These are phyloP conservation scores for Paraphaeosphaeria sporulosa DNA, from an alignment of 2,329 filamentous ascomycete species.

Conservation along the genomic window DNA sequence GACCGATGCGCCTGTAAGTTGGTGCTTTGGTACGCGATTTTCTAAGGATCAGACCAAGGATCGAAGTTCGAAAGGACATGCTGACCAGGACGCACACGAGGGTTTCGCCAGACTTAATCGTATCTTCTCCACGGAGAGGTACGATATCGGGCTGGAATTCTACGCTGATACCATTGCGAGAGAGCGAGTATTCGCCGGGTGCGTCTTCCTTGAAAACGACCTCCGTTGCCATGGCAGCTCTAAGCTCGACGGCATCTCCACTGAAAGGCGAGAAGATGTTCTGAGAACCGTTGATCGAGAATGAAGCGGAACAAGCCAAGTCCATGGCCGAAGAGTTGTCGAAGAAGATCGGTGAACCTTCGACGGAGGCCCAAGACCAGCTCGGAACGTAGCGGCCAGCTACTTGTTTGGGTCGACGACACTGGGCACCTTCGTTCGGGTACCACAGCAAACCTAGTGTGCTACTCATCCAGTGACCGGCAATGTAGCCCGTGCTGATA, in stretches of 20 bases:
- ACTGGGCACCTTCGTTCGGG: constrained; percentile 38
- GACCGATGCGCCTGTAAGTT: constrained; percentile 42
- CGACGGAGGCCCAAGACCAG: constrained; percentile 48
- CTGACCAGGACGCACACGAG: constrained; percentile 43
- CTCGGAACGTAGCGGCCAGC: constrained; percentile 37
- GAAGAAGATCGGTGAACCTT: constrained; percentile 46
- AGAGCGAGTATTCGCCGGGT: constrained; percentile 30
- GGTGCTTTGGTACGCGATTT: constrained; percentile 24
- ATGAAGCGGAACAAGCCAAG: constrained; percentile 41
- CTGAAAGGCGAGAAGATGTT: constrained; percentile 40
- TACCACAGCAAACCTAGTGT: constrained; percentile 47
- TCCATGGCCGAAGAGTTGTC: constrained; percentile 48
- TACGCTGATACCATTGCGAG: constrained; percentile 37
- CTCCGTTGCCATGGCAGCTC: constrained; percentile 45
- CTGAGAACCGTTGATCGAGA: constrained; percentile 27
- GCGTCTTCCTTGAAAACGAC: constrained; percentile 32
- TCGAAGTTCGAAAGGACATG: constrained; percentile 48
- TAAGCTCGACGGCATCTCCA: constrained; percentile 38
- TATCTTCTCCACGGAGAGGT: constrained; percentile 36
- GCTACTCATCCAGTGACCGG: constrained; percentile 47
- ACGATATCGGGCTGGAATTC: constrained; percentile 45
- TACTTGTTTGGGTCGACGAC: constrained; percentile 30
- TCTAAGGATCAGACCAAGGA: constrained; percentile 44
- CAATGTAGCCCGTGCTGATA: constrained; percentile 43
- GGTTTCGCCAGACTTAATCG: constrained; percentile 36